phyloP scores from a whole-genome alignment of 1,139 yeast genomes.

The Keqinozyma sinolaborantium region DNA sequence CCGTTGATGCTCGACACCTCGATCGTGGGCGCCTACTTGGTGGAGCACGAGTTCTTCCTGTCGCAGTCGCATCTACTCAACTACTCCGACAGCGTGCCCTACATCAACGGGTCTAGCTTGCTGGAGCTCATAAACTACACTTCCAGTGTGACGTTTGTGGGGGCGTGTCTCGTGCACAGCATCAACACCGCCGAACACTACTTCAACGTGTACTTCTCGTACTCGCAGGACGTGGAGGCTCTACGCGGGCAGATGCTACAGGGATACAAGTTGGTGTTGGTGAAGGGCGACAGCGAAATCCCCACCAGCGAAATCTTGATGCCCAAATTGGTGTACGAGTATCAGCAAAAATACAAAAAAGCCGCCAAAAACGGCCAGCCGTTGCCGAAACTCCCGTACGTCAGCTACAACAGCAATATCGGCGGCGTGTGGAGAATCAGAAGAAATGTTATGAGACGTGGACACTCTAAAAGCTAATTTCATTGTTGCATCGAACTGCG shows the following conservation, averaged over 20 bases:
- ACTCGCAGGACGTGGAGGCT: conserved; percentile 8
- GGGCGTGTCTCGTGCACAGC: conserved; percentile 60
- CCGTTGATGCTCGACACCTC: conserved; percentile 49
- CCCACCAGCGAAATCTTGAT: conserved; percentile 32
- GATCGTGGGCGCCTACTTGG: conserved; percentile 45
- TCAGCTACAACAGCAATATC: conserved; percentile 47
- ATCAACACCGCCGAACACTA: conserved; percentile 38
- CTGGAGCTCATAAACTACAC: conserved; percentile 11
- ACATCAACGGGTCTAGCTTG: conserved; percentile 16
- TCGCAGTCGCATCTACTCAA: conserved; percentile 4
- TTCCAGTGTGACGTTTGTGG: conserved; percentile 20
- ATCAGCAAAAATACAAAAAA: conserved; percentile 10
- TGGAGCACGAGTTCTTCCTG: conserved; percentile 17
- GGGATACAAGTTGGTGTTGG: conserved; percentile 41
- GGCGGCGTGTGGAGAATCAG: conserved; percentile 65
- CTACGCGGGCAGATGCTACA: conserved; percentile 10
- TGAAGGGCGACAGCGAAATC: conserved; percentile 63
- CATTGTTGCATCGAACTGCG: background rate
- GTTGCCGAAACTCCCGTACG: conserved; percentile 39
- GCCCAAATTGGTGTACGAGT: conserved; percentile 17
- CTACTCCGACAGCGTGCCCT: conserved; percentile 11
- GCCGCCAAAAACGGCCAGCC: conserved; percentile 10
- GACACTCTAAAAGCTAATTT: conserved; percentile 12
- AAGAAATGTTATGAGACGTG: conserved; percentile 56
- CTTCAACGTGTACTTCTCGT: conserved; percentile 61